Evolutionary conservation across 1,139 yeast species (phyloP).

Genomic region (Kodamaea derodonti): DNA sequence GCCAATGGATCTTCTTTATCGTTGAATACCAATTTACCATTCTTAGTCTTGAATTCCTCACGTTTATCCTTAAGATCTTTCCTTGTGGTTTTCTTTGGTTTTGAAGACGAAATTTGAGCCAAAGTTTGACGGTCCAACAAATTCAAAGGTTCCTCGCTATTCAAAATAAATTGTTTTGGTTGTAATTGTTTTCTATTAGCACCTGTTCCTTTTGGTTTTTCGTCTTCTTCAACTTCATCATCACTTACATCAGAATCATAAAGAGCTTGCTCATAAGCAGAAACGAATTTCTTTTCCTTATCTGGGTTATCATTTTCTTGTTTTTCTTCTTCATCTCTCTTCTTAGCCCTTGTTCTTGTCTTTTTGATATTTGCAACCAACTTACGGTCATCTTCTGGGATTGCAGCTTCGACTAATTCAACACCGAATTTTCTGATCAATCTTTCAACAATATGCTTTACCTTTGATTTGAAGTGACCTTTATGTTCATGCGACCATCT

Average conservation of each 20-base stretch:
- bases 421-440: constrained; percentile 85
- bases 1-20: constrained; percentile 49
- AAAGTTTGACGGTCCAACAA: constrained; percentile 79
- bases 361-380: constrained; percentile 82
- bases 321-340: constrained; percentile 45
- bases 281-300: constrained; percentile 50
- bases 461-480: constrained; percentile 89
- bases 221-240: constrained; percentile 33
- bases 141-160: constrained; percentile 84
- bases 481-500: constrained; percentile 96
- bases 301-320: constrained; percentile 24
- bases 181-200: constrained; percentile 23
- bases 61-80: constrained; percentile 42
- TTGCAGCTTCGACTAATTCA: constrained; percentile 70
- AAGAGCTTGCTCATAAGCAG: constrained; percentile 83
- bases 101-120: constrained; percentile 83
- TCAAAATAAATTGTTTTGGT: constrained; percentile 60
- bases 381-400: constrained; percentile 86
- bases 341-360: constrained; percentile 77
- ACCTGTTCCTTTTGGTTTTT: constrained; percentile 13
- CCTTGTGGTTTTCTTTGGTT: constrained; percentile 56
- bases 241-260: constrained; percentile 56
- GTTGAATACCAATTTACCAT: constrained; percentile 51
- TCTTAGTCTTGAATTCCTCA: constrained; percentile 49
- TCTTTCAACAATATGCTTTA: constrained; percentile 89